A percentile compares a stretch with the other conserved stretches of the same genome.
These are phyloP conservation scores for Parasitella parasitica DNA, from an alignment of 371 early-diverging fungal genomes.

Conservation along the genomic window DNA sequence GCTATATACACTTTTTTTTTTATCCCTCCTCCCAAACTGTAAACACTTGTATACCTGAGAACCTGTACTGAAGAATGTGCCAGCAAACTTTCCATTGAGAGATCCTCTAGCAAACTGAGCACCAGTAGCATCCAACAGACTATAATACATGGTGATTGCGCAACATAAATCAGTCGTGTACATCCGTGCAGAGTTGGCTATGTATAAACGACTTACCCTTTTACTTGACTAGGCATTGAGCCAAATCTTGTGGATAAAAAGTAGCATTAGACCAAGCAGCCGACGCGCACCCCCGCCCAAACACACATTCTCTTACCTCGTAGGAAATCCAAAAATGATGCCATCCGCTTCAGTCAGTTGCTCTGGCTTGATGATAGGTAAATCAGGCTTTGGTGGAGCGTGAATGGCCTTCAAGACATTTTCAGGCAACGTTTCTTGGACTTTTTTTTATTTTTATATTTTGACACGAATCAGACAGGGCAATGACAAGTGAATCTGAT, in stretches of 20 bases:
- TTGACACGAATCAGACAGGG: too few relatives aligned
- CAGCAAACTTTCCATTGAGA: constrained; percentile 55
- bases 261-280: not conserved
- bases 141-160: too few relatives aligned
- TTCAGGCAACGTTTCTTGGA: constrained; percentile 63
- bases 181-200: too few relatives aligned
- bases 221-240: constrained; percentile 34
- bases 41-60: constrained; percentile 39
- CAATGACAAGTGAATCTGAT: too few relatives aligned
- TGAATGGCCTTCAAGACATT: constrained; percentile 67
- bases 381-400: constrained; percentile 56
- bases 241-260: constrained; percentile 26
- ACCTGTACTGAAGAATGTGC: constrained; percentile 68
- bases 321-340: constrained; percentile 53
- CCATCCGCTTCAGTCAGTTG: constrained; percentile 58
- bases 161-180: too few relatives aligned
- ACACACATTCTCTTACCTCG: constrained; percentile 12
- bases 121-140: constrained; percentile 69
- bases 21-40: too few relatives aligned
- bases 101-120: constrained; percentile 59
- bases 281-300: too few relatives aligned
- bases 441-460: not conserved
- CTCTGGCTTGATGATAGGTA: constrained; percentile 56
- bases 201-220: constrained; percentile 34
- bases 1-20: too few relatives aligned